Evolutionary conservation across 805 yeast species (phyloP).

Genomic region (Spathaspora passalidarum): DNA sequence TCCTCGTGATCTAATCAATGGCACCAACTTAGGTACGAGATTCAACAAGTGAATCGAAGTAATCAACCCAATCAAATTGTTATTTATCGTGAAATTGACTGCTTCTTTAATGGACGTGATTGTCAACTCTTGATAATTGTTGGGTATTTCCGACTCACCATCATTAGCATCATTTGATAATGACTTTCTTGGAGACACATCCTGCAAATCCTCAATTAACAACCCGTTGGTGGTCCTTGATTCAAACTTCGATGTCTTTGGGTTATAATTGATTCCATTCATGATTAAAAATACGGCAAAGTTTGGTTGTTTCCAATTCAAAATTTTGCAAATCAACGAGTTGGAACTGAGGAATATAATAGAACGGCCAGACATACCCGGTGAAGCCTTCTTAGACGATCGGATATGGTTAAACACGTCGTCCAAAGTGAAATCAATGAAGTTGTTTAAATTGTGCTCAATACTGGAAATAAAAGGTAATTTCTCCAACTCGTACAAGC

Average conservation of each 20-base stretch:
- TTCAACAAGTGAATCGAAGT: slow-evolving; percentile 68
- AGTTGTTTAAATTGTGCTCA: slow-evolving; percentile 59
- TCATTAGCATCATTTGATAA: background rate
- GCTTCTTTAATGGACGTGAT: slow-evolving; percentile 80
- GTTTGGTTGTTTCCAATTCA: slow-evolving; percentile 98
- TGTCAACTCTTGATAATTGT: slow-evolving; percentile 34
- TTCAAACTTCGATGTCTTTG: slow-evolving; percentile 27
- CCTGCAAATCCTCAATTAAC: slow-evolving; percentile 20
- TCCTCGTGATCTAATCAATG: slow-evolving; percentile 75
- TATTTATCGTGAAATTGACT: slow-evolving; percentile 70
- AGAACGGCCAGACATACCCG: slow-evolving; percentile 43
- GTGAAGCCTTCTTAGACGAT: slow-evolving; percentile 26
- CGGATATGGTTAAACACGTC: slow-evolving; percentile 77
- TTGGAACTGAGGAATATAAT: slow-evolving; percentile 83
- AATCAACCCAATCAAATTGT: slow-evolving; percentile 82
- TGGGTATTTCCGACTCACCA: slow-evolving; percentile 9
- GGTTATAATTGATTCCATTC: slow-evolving; percentile 53
- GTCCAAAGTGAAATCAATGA: slow-evolving; percentile 70
- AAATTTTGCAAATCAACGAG: slow-evolving; percentile 84
- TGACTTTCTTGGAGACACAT: background rate
- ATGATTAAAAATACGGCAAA: slow-evolving; percentile 88
- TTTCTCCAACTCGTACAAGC: slow-evolving; percentile 40
- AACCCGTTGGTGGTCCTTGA: slow-evolving; percentile 41
- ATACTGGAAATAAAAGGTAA: slow-evolving; percentile 40
- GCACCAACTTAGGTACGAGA: slow-evolving; percentile 72